Conservation (phyloP, 805 yeast species). For the Yamadazyma phyllophila region DNA sequence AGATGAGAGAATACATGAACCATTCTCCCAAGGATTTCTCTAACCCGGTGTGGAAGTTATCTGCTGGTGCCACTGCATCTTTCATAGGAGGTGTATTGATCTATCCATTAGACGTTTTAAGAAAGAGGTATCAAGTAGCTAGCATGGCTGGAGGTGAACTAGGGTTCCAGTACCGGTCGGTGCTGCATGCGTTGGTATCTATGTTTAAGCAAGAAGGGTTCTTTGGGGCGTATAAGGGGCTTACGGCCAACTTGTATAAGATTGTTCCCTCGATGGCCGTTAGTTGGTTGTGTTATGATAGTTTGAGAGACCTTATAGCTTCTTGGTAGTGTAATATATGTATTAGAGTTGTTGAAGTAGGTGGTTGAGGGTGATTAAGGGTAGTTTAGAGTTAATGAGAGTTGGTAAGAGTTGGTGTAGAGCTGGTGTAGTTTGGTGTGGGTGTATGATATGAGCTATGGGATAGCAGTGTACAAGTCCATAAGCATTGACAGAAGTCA, state of each 20-base stretch:
- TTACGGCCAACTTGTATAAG: constrained; percentile 79
- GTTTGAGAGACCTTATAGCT: constrained; percentile 48
- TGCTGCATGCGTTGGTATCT: constrained; percentile 66
- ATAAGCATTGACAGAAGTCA: too few species aligned
- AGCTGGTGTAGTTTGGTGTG: too few species aligned
- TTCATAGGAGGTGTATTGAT: constrained; percentile 87
- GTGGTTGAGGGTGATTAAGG: too few species aligned
- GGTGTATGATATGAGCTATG: too few species aligned
- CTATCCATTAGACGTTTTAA: constrained; percentile 85
- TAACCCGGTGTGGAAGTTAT: constrained; percentile 54
- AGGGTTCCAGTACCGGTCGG: constrained; percentile 81
- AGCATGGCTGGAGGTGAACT: constrained; percentile 73
- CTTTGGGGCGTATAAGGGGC: constrained; percentile 68
- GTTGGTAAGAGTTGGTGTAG: too few species aligned
- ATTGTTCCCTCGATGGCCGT: constrained; percentile 96
- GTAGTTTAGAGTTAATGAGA: too few species aligned
- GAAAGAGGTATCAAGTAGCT: constrained; percentile 90
- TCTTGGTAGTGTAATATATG: constrained; percentile 20
- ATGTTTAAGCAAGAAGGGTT: constrained; percentile 75
- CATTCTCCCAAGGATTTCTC: constrained; percentile 33
- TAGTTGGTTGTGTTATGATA: constrained; percentile 85
- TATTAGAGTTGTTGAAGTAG: too few species aligned
- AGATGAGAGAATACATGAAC: constrained; percentile 57
- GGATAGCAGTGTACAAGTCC: too few species aligned
- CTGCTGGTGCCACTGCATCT: constrained; percentile 83